phyloP scores from a whole-genome alignment of 225 moss, liverwort and hornwort genomes.

The Pseudisothecium myosuroides region DNA sequence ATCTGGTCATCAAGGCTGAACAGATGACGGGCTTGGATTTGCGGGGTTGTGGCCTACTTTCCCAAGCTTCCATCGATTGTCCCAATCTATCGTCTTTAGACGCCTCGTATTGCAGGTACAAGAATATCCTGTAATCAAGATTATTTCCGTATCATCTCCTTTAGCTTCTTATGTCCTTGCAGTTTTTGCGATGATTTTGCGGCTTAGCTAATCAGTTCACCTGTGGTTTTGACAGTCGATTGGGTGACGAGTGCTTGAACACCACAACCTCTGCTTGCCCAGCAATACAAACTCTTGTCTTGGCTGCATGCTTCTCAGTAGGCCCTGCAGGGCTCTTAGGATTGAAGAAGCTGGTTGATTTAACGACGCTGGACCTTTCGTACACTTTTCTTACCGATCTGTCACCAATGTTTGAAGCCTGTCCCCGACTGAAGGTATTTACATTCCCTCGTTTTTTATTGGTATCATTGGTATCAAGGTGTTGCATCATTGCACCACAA shows the following conservation, averaged over 20 bases:
- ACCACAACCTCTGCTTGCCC: conserved; percentile 85
- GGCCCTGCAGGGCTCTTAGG: conserved; percentile 77
- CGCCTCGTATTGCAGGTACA: conserved; percentile 96
- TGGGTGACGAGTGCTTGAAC: conserved; percentile 84
- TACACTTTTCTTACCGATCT: conserved; percentile 94
- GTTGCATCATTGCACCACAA: not conserved
- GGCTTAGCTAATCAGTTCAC: not conserved
- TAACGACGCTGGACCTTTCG: conserved; percentile 86
- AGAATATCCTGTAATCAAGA: too few relatives aligned
- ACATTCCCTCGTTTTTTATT: not conserved
- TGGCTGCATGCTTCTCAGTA: conserved; percentile 83
- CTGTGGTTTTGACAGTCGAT: conserved; percentile 51
- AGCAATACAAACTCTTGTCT: conserved; percentile 72
- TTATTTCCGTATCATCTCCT: not conserved
- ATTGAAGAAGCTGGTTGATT: conserved; percentile 68
- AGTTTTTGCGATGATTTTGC: not conserved
- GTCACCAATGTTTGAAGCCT: conserved; percentile 94
- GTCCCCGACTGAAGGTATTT: conserved; percentile 82
- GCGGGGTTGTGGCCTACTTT: conserved; percentile 85
- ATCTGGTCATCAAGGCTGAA: conserved; percentile 74
- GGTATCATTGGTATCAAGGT: not conserved
- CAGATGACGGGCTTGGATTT: conserved; percentile 84
- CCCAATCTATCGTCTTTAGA: conserved; percentile 78
- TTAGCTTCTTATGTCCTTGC: not conserved
- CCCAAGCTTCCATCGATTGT: conserved; percentile 66